Evolutionary conservation across 805 yeast genomes (phyloP).

Genomic region (Metschnikowia cubensis): DNA sequence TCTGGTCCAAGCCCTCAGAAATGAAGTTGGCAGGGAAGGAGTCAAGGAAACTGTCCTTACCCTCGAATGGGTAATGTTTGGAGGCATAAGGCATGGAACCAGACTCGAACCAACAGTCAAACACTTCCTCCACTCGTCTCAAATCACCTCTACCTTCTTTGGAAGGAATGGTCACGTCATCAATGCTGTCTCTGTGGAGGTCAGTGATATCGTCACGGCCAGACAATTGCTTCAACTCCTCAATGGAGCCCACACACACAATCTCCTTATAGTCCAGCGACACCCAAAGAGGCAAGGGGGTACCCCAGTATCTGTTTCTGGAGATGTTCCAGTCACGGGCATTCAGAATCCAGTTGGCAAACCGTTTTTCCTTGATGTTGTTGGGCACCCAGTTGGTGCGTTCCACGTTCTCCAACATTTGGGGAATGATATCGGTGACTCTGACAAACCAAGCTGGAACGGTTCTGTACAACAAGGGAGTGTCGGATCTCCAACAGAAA

Average conservation of each 20-base stretch:
- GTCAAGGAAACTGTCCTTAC: conserved; percentile 59
- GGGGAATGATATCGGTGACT: conserved; percentile 80
- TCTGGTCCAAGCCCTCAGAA: conserved; percentile 98
- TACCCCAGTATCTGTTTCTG: conserved; percentile 99
- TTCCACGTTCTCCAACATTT: conserved; percentile 81
- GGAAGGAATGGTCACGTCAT: conserved; percentile 89
- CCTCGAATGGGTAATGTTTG: conserved; percentile 94
- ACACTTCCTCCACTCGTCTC: conserved; percentile 93
- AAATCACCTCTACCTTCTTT: conserved; percentile 81
- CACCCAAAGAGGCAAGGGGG: conserved; percentile 98
- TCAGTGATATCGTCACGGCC: conserved; percentile 82
- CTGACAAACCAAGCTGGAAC: conserved; percentile 99
- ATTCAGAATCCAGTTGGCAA: conserved; percentile 95
- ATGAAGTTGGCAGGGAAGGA: conserved; percentile 97
- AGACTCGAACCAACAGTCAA: conserved; percentile 99
- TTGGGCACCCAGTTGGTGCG: conserved; percentile 93
- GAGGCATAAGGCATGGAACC: conserved; percentile 99
- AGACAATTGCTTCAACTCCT: conserved; percentile 77
- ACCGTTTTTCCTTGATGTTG: conserved; percentile 88
- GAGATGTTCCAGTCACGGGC: conserved; percentile 99
- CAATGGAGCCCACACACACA: conserved; percentile 88
- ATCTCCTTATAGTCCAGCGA: conserved; percentile 90
- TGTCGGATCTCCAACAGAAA: conserved; percentile 99
- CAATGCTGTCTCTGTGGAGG: conserved; percentile 91
- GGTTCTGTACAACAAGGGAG: conserved; percentile 92